phyloP scores from a whole-genome alignment of 495 filamentous ascomycete genomes.

The Aspergillus kassunensis region DNA sequence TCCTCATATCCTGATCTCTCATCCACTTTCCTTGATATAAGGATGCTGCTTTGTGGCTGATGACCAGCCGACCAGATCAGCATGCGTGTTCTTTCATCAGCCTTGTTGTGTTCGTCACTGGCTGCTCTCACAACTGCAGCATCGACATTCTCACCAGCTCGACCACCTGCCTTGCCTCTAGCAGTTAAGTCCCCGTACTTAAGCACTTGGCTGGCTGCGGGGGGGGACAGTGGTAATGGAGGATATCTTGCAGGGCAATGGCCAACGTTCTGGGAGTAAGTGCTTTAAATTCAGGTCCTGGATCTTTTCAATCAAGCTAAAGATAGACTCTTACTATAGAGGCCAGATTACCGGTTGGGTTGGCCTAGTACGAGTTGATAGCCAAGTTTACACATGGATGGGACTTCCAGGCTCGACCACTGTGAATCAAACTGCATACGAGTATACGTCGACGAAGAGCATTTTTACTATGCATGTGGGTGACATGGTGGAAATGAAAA shows the following conservation, averaged over 20 bases:
- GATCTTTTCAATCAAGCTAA: neutral
- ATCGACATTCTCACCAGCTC: conserved; percentile 51
- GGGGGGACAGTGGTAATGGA: conserved; percentile 51
- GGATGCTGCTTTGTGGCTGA: conserved; percentile 23
- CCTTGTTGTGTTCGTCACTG: conserved; percentile 24
- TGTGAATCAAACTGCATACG: conserved; percentile 49
- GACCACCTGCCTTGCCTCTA: conserved; percentile 53
- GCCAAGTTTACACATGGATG: conserved; percentile 54
- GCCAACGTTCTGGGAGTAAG: conserved; percentile 55
- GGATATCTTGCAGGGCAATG: conserved; percentile 57
- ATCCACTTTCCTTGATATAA: neutral
- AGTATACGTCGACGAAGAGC: conserved; percentile 57
- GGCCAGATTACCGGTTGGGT: conserved; percentile 51
- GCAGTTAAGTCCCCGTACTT: conserved; percentile 58
- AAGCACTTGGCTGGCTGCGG: conserved; percentile 52
- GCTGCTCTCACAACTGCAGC: conserved; percentile 24
- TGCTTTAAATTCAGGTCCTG: conserved; percentile 1
- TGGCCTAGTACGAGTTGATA: conserved; percentile 56
- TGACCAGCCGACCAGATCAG: conserved; percentile 12
- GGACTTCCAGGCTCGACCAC: conserved; percentile 35
- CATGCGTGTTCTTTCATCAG: conserved; percentile 29
- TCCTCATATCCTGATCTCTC: neutral
- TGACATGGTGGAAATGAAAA: conserved; percentile 45
- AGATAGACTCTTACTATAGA: conserved; percentile 19
- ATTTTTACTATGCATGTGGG: conserved; percentile 52